These are phyloP conservation scores for Lecanicillium sp. DNA, from an alignment of 2,329 filamentous ascomycete species.

Conservation along the genomic window DNA sequence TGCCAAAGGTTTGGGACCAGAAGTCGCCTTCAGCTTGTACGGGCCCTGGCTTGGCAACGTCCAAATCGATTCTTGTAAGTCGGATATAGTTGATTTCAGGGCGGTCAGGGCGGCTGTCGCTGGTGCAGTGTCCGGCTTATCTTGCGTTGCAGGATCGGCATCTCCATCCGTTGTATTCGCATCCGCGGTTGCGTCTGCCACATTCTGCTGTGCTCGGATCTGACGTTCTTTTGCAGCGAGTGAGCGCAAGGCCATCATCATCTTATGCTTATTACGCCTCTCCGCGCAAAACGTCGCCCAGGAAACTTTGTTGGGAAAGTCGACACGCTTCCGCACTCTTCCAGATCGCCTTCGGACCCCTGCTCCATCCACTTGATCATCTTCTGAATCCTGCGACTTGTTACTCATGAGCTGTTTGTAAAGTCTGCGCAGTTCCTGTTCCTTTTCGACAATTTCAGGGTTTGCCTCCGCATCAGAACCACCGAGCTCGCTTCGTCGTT, in stretches of 20 bases:
- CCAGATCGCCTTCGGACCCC: constrained; percentile 16
- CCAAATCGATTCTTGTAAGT: constrained; percentile 6
- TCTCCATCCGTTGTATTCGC: constrained; percentile 3
- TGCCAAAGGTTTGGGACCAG: too few species aligned
- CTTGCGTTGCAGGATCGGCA: not conserved
- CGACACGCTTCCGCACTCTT: constrained; percentile 19
- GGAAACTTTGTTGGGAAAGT: constrained; percentile 22
- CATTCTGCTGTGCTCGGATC: constrained; percentile 1
- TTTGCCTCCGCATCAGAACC: not conserved
- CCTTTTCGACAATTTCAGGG: not conserved
- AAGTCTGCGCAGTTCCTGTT: constrained; percentile 3
- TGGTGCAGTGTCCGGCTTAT: not conserved
- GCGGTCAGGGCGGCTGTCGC: not conserved
- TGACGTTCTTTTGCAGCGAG: constrained; percentile 1
- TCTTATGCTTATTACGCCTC: constrained; percentile 6
- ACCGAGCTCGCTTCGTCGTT: too few species aligned
- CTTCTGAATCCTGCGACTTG: not conserved
- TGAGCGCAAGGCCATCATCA: constrained; percentile 6
- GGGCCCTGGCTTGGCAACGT: constrained; percentile 3
- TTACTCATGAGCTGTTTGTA: constrained; percentile 4
- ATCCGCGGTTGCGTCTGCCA: constrained; percentile 3
- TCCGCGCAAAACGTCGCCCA: constrained; percentile 16
- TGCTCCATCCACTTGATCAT: constrained; percentile 24
- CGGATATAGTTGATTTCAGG: constrained; percentile 6
- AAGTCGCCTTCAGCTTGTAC: constrained; percentile 1